A percentile compares a stretch with the other conserved stretches of the same genome.
These are phyloP conservation scores for Filobasidium floriforme DNA, from an alignment of 768 basidiomycete species.

Conservation along the genomic window DNA sequence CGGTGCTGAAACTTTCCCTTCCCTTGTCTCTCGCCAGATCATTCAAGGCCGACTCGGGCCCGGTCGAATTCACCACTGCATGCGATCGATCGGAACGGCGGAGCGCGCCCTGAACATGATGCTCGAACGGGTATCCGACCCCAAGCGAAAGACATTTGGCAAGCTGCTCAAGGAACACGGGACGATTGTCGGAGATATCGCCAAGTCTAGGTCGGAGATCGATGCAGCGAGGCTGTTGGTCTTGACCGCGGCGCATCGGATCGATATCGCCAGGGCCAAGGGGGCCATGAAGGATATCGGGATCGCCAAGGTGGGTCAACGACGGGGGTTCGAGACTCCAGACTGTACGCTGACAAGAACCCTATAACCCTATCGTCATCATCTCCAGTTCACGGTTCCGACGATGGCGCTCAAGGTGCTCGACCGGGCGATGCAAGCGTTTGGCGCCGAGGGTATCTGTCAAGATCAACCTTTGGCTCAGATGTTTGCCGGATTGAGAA, in stretches of 20 bases:
- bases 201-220: conserved; percentile 84
- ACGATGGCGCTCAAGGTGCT: conserved; percentile 78
- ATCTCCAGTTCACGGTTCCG: conserved; percentile 79
- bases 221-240: conserved; percentile 82
- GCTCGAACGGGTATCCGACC: conserved; percentile 87
- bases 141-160: conserved; percentile 83
- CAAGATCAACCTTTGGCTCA: conserved; percentile 78
- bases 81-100: conserved; percentile 90
- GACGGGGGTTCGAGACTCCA: too few relatives aligned
- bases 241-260: conserved; percentile 82
- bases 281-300: conserved; percentile 96
- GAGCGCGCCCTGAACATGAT: conserved; percentile 75
- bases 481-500: conserved; percentile 71
- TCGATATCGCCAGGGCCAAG: conserved; percentile 84
- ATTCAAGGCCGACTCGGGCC: conserved; percentile 95
- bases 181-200: conserved; percentile 86
- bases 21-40: conserved; percentile 50
- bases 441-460: conserved; percentile 90
- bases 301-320: conserved; percentile 70
- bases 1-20: background rate
- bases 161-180: conserved; percentile 88
- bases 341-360: background rate
- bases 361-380: too few relatives aligned
- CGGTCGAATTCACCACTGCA: conserved; percentile 94
- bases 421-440: conserved; percentile 92